A percentile compares a stretch with the other conserved stretches of the same genome.
Conservation (phyloP, 768 basidiomycete species). For the Neoboletus brunneissimus region DNA sequence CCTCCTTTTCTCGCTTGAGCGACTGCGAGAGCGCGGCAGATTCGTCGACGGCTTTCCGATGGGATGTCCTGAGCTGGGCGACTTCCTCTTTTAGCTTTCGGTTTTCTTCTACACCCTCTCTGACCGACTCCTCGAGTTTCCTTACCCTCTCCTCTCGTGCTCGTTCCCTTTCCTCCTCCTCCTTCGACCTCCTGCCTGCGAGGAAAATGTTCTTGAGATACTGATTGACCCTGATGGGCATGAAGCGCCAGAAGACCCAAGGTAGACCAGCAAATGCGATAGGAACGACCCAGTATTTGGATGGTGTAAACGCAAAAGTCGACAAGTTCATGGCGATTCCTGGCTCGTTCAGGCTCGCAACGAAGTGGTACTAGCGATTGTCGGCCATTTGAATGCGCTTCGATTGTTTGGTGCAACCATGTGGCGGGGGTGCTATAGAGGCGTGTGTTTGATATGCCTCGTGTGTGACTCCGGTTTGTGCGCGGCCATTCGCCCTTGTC, state of each 20-base stretch:
- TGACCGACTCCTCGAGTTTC: constrained; percentile 17
- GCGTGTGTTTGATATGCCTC: constrained; percentile 24
- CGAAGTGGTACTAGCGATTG: constrained; percentile 11
- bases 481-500: background rate
- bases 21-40: constrained; percentile 8
- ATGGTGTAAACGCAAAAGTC: constrained; percentile 26
- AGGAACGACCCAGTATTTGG: constrained; percentile 28
- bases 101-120: constrained; percentile 13
- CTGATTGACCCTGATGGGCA: background rate
- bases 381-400: constrained; percentile 26
- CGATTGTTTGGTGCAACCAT: constrained; percentile 27
- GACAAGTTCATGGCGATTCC: constrained; percentile 29
- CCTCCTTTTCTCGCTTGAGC: constrained; percentile 20
- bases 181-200: constrained; percentile 9
- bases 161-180: constrained; percentile 21
- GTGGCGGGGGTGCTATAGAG: constrained; percentile 23
- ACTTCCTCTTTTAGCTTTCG: constrained; percentile 19
- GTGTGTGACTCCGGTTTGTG: constrained; percentile 10
- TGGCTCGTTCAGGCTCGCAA: constrained; percentile 22
- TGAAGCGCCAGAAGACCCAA: constrained; percentile 20
- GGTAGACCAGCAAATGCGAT: constrained; percentile 29
- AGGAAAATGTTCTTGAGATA: background rate
- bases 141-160: constrained; percentile 10
- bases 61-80: constrained; percentile 5
- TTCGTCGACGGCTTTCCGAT: constrained; percentile 12